Conservation (phyloP, 202 grass and related monocot genomes). For the Zoysia matrella region DNA sequence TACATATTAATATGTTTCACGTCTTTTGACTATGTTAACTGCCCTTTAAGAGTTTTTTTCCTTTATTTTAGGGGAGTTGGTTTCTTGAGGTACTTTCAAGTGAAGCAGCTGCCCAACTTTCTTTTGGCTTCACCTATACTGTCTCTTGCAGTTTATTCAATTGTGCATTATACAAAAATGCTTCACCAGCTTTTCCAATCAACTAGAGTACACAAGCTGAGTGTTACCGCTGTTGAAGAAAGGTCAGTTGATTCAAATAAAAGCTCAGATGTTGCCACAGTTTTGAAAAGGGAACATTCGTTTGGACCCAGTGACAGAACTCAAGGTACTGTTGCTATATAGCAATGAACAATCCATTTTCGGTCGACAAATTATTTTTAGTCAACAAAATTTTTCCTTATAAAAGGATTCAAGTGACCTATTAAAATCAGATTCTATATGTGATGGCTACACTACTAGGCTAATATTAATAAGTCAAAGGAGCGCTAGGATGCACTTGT, state of each 20-base stretch:
- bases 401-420: not conserved
- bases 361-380: not conserved
- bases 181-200: constrained; percentile 55
- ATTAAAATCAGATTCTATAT: not conserved
- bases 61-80: constrained; percentile 74
- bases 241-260: constrained; percentile 43
- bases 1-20: constrained; percentile 11
- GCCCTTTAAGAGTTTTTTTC: constrained; percentile 3
- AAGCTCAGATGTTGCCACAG: constrained; percentile 45
- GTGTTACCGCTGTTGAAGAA: constrained; percentile 35
- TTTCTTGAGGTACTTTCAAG: constrained; percentile 97
- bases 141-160: constrained; percentile 73
- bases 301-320: constrained; percentile 21
- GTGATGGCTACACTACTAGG: not conserved
- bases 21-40: constrained; percentile 1
- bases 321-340: constrained; percentile 49
- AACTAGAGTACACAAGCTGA: constrained; percentile 53
- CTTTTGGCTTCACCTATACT: constrained; percentile 85
- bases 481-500: not conserved
- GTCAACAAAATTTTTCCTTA: constrained; percentile 4
- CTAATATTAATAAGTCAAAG: not conserved
- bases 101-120: constrained; percentile 97
- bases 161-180: constrained; percentile 70
- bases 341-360: constrained; percentile 2
- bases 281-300: constrained; percentile 34